phyloP scores from a whole-genome alignment of 352 stramenopile genomes.

The Phytophthora melonis region DNA sequence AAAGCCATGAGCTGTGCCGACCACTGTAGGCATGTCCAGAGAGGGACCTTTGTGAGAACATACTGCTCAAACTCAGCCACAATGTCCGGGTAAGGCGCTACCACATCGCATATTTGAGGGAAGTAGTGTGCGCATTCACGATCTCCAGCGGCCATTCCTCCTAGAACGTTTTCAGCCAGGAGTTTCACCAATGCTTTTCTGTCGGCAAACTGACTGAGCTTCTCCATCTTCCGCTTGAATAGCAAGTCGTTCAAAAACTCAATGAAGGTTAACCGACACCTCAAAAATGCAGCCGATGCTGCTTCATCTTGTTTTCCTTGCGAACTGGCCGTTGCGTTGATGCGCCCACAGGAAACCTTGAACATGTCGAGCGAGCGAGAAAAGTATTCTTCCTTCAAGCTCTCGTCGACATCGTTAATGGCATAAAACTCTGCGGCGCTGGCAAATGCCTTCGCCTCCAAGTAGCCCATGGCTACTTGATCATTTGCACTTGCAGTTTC shows the following conservation, averaged over 20 bases:
- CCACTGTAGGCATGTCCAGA: constrained; percentile 87
- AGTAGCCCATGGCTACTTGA: constrained; percentile 60
- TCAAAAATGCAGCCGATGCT: constrained; percentile 39
- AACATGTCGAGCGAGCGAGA: constrained; percentile 71
- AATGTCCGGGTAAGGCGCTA: constrained; percentile 61
- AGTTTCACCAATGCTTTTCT: constrained; percentile 51
- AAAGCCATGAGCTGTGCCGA: constrained; percentile 83
- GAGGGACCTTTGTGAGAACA: constrained; percentile 58
- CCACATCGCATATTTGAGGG: constrained; percentile 71
- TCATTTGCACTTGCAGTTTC: constrained; percentile 53
- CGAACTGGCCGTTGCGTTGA: constrained; percentile 2
- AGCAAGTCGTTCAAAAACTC: constrained; percentile 78
- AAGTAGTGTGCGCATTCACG: constrained; percentile 83
- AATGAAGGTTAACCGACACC: constrained; percentile 67
- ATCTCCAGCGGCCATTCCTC: constrained; percentile 67
- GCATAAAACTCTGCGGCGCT: constrained; percentile 76
- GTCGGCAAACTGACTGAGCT: constrained; percentile 52
- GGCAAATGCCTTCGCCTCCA: constrained; percentile 77
- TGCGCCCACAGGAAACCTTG: constrained; percentile 47
- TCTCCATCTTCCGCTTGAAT: constrained; percentile 44
- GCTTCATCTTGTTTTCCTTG: constrained; percentile 1
- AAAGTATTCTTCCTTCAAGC: constrained; percentile 63
- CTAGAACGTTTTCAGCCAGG: constrained; percentile 70
- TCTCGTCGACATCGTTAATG: constrained; percentile 42
- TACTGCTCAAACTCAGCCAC: constrained; percentile 54